Evolutionary conservation across 129 eudicot species (phyloP), one percentile per base, ranked within the genome.

Genomic region (Dittrichia graveolens): DNA sequence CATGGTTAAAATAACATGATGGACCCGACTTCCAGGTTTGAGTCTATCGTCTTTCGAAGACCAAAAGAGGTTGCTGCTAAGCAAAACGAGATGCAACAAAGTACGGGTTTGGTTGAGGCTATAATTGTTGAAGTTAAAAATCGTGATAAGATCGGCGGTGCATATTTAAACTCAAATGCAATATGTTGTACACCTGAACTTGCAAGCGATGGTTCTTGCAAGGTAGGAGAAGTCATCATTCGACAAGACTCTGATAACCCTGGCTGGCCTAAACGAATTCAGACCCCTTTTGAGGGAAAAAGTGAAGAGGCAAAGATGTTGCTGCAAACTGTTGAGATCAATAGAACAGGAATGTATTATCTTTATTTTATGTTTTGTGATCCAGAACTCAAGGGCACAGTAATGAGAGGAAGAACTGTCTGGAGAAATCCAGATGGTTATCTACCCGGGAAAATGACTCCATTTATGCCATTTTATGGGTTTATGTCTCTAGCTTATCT

Each of bases 341-440:
- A 88, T 45, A 87, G 79, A 69, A 91, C 92, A 3, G 97, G 97
- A 75, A 91, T 91, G 97, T 91, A 91, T 72, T 91, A 87, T 73
- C 86, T 91, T 18, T 91, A 91, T 75, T 91, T 91, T 48, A 75
- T 91, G 86, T 81, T 61, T 68, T 91, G 97, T 71, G 89, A 87
- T 71, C 95, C 95, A 8, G 77, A 88, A 54, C 92, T 91, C 14
- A 75, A 67, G 56, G 97, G 95, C 39, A 91, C 95, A 11, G 16
- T 69, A 78, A 82, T 86, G 49, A 88, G 85, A 54, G 97, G 97
- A 61, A 88, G 89, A 85, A 91, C 97, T 10, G 95, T 91, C 12
- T 91, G 97, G 97, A 79, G 87, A 69, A 91, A 91, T 49, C 97
- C 97, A 9, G 88, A 85, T 42, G 95, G 97, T 71, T 91, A 82